A percentile compares a stretch with the other conserved stretches of the same genome.
Conservation (phyloP, 306 rosid species). For the Chamaecrista fasciculata region DNA sequence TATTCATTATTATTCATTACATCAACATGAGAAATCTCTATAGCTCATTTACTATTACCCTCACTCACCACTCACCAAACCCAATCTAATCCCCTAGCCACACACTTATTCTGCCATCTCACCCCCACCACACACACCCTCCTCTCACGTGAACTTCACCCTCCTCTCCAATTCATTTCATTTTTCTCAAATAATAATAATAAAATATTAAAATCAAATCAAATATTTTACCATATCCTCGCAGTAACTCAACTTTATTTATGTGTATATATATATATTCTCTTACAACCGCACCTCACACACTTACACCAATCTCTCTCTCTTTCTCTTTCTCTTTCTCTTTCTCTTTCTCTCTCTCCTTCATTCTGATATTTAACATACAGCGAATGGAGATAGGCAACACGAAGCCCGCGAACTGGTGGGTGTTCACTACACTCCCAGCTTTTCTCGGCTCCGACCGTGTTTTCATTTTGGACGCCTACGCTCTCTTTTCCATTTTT, state of each 20-base stretch:
- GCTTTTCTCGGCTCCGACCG: constrained; percentile 34
- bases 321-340: too few relatives aligned
- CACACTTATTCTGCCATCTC: neutral
- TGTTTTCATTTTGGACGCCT: too few relatives aligned
- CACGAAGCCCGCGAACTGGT: constrained; percentile 36
- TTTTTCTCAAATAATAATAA: neutral
- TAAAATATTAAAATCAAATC: too few relatives aligned
- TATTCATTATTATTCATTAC: too few relatives aligned
- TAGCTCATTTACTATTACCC: neutral
- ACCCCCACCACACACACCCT: constrained; percentile 15
- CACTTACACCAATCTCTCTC: neutral
- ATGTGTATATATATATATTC: neutral
- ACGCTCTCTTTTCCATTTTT: constrained; percentile 23
- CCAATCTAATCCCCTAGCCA: neutral
- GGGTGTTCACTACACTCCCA: constrained; percentile 46
- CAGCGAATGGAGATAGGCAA: neutral
- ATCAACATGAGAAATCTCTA: too few relatives aligned
- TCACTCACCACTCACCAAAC: neutral
- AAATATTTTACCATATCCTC: neutral
- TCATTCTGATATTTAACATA: too few relatives aligned
- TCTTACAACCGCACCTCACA: neutral
- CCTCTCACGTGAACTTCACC: neutral
- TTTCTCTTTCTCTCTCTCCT: neutral
- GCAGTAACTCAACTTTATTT: neutral
- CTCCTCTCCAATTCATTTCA: too few relatives aligned